Conservation (phyloP, 176 grass and related monocot genomes). For the Echinochloa phyllopogon region DNA sequence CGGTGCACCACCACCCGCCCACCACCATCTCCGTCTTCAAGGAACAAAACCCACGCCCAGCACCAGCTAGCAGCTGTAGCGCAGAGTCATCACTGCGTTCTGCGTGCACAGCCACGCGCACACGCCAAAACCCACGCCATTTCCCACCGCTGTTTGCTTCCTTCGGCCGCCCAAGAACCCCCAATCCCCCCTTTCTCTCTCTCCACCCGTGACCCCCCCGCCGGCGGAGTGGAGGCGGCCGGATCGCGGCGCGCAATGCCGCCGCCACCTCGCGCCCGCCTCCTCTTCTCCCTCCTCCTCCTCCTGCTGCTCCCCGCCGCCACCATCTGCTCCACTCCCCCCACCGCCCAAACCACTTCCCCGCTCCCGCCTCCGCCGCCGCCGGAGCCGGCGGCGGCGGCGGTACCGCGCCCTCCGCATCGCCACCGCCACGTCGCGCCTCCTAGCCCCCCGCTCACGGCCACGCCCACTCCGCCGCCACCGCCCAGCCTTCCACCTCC, state of each 20-base stretch:
- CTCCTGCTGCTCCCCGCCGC: background rate
- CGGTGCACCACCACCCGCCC: background rate
- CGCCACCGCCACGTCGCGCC: constrained; percentile 25
- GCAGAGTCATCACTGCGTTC: background rate
- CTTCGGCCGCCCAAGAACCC: background rate
- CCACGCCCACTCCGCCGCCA: background rate
- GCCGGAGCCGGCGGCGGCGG: background rate
- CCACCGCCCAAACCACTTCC: background rate
- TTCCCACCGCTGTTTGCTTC: background rate
- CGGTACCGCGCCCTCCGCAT: background rate
- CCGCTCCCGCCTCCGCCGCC: background rate
- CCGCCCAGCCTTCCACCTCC: background rate
- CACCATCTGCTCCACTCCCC: background rate
- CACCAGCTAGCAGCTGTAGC: background rate
- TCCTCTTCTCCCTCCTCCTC: background rate
- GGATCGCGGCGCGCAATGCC: constrained; percentile 21
- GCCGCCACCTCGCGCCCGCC: background rate
- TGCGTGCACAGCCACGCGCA: constrained; percentile 4
- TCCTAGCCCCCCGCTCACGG: background rate
- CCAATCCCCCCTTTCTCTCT: background rate
- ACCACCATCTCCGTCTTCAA: background rate
- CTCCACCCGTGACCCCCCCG: background rate
- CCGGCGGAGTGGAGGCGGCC: background rate
- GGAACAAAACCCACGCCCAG: background rate
- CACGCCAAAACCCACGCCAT: background rate